phyloP scores from a whole-genome alignment of 1,284 basidiomycete species.

The Meripilus lineatus region DNA sequence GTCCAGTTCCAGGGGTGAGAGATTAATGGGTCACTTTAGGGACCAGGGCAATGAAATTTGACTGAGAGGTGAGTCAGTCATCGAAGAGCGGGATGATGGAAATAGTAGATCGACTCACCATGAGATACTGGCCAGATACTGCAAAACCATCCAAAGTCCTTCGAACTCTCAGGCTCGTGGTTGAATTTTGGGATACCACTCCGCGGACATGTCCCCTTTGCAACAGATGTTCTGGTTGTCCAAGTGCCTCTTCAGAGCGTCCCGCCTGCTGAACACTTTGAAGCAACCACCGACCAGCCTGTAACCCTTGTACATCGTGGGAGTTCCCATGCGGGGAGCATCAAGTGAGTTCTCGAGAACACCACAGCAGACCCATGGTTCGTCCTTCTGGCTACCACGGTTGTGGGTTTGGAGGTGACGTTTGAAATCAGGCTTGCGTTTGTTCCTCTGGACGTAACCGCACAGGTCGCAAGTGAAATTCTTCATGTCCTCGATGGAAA shows the following conservation, averaged over 20 bases:
- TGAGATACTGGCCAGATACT: too few species aligned
- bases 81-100: too few species aligned
- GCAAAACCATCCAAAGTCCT: too few species aligned
- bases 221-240: conserved; percentile 11
- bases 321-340: neutral
- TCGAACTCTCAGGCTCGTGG: too few species aligned
- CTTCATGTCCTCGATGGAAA: neutral
- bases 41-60: too few species aligned
- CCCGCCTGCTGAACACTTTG: conserved; percentile 16
- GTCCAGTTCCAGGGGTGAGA: too few species aligned
- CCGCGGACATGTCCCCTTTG: conserved; percentile 6
- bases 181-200: conserved; percentile 4
- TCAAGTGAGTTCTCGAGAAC: conserved; percentile 7
- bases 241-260: conserved; percentile 21
- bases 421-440: conserved; percentile 46
- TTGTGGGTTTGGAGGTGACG: conserved; percentile 49
- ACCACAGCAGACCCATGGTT: conserved; percentile 15
- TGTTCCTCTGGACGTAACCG: conserved; percentile 27
- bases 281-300: conserved; percentile 18
- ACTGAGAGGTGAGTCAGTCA: too few species aligned
- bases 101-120: too few species aligned
- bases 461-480: conserved; percentile 10
- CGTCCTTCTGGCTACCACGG: conserved; percentile 25
- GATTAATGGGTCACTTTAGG: too few species aligned
- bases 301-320: neutral